A percentile compares a stretch with the other conserved stretches of the same genome.
These are phyloP conservation scores for Beauveria sp. DNA, from an alignment of 2,329 filamentous ascomycete genomes.

Conservation along the genomic window DNA sequence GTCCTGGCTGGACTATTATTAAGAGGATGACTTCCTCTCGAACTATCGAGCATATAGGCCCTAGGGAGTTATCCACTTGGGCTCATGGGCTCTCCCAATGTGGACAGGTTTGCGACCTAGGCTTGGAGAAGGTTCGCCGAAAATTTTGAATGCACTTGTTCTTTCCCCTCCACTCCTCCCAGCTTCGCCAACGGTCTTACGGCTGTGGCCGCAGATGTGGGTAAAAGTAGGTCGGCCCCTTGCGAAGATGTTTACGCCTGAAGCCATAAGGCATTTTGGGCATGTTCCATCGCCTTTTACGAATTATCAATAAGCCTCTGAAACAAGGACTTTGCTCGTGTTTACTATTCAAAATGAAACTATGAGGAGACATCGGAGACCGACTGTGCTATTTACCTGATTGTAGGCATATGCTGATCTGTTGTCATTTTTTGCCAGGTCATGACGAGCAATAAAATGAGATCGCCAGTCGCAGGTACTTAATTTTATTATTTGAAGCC, in stretches of 20 bases:
- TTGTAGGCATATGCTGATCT: neutral
- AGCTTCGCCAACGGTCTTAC: neutral
- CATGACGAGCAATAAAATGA: neutral
- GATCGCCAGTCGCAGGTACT: conserved; percentile 1
- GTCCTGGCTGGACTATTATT: neutral
- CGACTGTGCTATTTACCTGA: too few relatives aligned
- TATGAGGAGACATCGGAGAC: too few relatives aligned
- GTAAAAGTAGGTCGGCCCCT: neutral
- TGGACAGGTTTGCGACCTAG: neutral
- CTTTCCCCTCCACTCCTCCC: neutral
- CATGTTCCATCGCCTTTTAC: neutral
- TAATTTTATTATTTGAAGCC: neutral
- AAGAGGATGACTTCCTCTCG: neutral
- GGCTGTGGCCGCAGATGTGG: neutral
- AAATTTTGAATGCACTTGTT: neutral
- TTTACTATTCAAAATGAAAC: neutral
- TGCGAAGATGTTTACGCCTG: neutral
- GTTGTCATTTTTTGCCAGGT: neutral
- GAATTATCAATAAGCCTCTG: neutral
- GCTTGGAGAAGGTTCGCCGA: neutral
- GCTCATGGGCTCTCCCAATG: neutral
- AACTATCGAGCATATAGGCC: neutral
- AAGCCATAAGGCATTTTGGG: neutral
- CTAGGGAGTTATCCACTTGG: neutral
- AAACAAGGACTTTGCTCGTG: neutral